Evolutionary conservation across 2,329 filamentous ascomycete genomes (phyloP).

Genomic region (Emericellopsis atlantica): DNA sequence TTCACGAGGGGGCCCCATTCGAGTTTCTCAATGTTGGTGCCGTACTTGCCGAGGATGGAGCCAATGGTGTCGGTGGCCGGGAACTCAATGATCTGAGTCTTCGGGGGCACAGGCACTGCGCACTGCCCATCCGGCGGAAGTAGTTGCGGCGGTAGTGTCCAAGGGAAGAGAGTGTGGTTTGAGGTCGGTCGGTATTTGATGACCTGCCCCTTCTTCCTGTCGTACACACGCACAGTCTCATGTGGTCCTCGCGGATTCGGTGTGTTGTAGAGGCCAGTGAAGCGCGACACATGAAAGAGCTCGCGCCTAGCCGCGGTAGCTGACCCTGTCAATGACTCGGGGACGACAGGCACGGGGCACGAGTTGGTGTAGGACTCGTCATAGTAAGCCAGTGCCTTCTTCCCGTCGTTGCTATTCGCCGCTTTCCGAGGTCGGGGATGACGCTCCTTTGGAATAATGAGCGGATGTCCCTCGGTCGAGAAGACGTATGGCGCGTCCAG

Average conservation of each 20-base stretch:
- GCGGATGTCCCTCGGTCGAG: conserved; percentile 87
- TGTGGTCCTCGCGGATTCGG: conserved; percentile 45
- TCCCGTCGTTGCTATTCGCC: conserved; percentile 3
- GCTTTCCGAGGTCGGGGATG: conserved; percentile 2
- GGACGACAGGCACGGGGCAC: conserved; percentile 52
- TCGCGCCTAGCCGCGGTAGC: conserved; percentile 68
- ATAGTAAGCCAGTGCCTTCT: conserved; percentile 14
- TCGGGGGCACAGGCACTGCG: conserved; percentile 54
- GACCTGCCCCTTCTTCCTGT: conserved; percentile 29
- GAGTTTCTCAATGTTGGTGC: conserved; percentile 19
- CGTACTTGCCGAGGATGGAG: conserved; percentile 17
- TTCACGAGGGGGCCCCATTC: conserved; percentile 31
- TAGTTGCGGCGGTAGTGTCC: conserved; percentile 71
- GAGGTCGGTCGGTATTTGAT: conserved; percentile 38
- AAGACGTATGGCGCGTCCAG: conserved; percentile 85
- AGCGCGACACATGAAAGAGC: conserved; percentile 76
- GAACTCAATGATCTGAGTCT: conserved; percentile 58
- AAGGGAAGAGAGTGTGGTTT: conserved; percentile 82
- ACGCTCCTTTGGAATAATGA: conserved; percentile 55
- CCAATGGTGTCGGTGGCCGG: conserved; percentile 28
- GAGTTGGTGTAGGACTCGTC: conserved; percentile 37
- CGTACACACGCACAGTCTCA: conserved; percentile 24
- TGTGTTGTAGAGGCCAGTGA: conserved; percentile 70
- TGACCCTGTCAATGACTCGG: conserved; percentile 60
- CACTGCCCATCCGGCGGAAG: conserved; percentile 71